Base-by-base conservation (phyloP, 202 grass and related monocot species). In the Miscanthus sacchariflorus region DNA sequence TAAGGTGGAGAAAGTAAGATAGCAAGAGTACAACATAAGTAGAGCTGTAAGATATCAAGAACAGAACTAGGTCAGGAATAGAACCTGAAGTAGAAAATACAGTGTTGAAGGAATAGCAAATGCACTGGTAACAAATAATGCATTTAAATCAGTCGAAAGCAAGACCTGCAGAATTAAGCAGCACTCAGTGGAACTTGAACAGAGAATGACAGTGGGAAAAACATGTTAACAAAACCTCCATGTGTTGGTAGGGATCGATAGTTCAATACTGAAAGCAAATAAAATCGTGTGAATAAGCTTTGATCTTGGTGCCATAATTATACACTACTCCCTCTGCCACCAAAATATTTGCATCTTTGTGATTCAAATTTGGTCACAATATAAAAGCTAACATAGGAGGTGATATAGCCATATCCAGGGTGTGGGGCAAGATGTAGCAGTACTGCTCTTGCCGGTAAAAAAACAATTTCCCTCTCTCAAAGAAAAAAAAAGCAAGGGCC, bases 81-180 rank as follows among this genome's bases (percentile, higher is more conserved):
- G 66, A 93, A 99, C 97, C 97, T 99, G 87, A 78, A 99, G 85
- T 84, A 99, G 70, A 91, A 96, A 96, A 95, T 96, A 99, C 24
- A 99, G 86, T 78, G 94, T 92, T 38, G 97, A 96, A 87, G 97
- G 97, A 83, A 99, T 92, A 81, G 91, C 81, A 90, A 99, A 90
- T 69, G 93, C 84, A 23, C 93, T 90, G 56, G 93, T 89, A 48
- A 85, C 89, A 86, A 96, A 87, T 87, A 93, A 85, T 44, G 88
- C 87, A 86, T 99, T 88, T 28, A 95, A 78, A 78, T 96, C 89
- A 85, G 87, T 85, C 8, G 94, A 96, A 90, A 99, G 94, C 84
- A 96, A 72, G 81, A 99, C 91, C 97, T 99, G 86, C 84, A 87
- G 68, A 87, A 35, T 87, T 45, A 84, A 61, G 65, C 80, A 86